phyloP scores from a whole-genome alignment of 257 asterid species.

The Gardenia jasminoides region DNA sequence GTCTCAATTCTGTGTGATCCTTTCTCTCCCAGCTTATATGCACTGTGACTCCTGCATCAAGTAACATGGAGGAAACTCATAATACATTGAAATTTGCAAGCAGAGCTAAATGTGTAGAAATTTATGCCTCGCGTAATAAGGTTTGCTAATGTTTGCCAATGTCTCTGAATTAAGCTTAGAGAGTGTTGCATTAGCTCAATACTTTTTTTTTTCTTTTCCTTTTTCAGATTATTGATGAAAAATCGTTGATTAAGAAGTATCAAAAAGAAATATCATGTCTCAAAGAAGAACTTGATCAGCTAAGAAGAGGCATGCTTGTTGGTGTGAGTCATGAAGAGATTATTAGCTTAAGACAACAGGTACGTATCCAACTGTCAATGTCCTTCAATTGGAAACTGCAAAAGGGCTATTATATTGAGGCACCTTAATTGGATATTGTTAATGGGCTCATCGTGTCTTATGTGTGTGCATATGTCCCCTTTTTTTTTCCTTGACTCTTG shows the following conservation, averaged over 20 bases:
- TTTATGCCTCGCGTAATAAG: slow-evolving; percentile 88
- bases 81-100: slow-evolving; percentile 97
- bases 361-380: slow-evolving; percentile 18
- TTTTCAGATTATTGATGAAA: slow-evolving; percentile 91
- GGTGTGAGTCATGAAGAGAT: slow-evolving; percentile 88
- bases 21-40: slow-evolving; percentile 73
- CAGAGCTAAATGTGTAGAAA: slow-evolving; percentile 96
- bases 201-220: slow-evolving; percentile 10
- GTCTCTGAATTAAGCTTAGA: slow-evolving; percentile 15
- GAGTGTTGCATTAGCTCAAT: slow-evolving; percentile 14
- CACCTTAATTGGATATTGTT: background rate
- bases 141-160: slow-evolving; percentile 38
- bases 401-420: background rate
- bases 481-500: background rate
- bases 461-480: background rate
- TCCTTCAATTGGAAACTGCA: background rate
- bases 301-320: slow-evolving; percentile 68
- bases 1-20: slow-evolving; percentile 8
- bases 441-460: background rate
- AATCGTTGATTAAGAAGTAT: slow-evolving; percentile 95
- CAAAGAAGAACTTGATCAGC: slow-evolving; percentile 87
- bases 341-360: slow-evolving; percentile 78
- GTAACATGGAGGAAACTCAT: slow-evolving; percentile 97
- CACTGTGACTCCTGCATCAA: slow-evolving; percentile 97
- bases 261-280: slow-evolving; percentile 90